Conservation (phyloP, 179 eudicot species). For the Beta macrorhiza region DNA sequence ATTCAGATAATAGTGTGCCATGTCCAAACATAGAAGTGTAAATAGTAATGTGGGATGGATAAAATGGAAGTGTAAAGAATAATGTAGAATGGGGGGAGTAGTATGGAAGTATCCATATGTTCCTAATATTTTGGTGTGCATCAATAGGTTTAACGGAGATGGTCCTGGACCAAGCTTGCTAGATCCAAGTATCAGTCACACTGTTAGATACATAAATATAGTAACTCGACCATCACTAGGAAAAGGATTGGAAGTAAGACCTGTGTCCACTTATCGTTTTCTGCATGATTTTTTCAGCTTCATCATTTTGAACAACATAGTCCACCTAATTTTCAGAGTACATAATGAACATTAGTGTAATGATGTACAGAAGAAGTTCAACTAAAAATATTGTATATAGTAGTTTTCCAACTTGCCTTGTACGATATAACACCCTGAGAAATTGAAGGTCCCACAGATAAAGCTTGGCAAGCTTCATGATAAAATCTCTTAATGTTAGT, state of each 20-base stretch:
- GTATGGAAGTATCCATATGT: not conserved
- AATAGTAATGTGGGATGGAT: too few species aligned
- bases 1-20: too few species aligned
- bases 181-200: not conserved
- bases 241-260: constrained; percentile 33
- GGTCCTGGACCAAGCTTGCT: not conserved
- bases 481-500: constrained; percentile 72
- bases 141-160: not conserved
- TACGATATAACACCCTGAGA: constrained; percentile 51
- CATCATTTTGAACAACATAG: constrained; percentile 64
- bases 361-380: not conserved
- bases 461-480: constrained; percentile 78
- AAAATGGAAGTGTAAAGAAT: too few species aligned
- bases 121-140: not conserved
- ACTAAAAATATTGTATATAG: not conserved
- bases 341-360: constrained; percentile 12
- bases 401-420: constrained; percentile 48
- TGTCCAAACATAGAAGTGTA: too few species aligned
- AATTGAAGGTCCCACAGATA: constrained; percentile 56
- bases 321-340: constrained; percentile 58
- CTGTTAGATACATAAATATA: not conserved
- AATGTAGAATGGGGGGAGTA: not conserved
- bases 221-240: constrained; percentile 8
- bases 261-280: constrained; percentile 64
- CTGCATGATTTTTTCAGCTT: constrained; percentile 77